Evolutionary conservation across 441 rosid species (phyloP).

Genomic region (Biscutella laevigata): DNA sequence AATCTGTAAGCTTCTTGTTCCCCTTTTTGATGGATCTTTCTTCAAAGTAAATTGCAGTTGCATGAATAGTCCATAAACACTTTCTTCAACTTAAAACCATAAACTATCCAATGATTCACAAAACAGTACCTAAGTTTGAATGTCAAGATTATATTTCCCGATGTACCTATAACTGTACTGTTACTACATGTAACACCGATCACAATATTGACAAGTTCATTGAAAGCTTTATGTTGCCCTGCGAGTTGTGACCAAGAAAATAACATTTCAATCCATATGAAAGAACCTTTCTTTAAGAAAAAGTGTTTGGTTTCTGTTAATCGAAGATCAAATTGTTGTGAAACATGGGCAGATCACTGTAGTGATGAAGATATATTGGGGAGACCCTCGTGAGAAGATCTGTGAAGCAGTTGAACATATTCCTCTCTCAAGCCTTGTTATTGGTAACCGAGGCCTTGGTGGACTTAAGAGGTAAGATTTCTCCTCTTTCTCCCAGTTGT

Average conservation of each 20-base stretch:
- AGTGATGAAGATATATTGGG: constrained; percentile 76
- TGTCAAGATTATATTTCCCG: not conserved
- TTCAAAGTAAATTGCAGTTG: not conserved
- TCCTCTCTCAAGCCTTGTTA: constrained; percentile 65
- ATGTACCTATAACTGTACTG: not conserved
- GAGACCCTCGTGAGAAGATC: constrained; percentile 85
- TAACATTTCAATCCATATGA: not conserved
- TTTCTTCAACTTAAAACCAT: not conserved
- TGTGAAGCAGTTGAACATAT: constrained; percentile 70
- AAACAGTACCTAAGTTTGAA: not conserved
- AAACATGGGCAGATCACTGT: constrained; percentile 43
- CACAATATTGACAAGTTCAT: not conserved
- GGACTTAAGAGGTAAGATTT: constrained; percentile 54
- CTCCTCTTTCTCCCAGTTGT: not conserved
- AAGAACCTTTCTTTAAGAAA: not conserved
- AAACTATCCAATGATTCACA: not conserved
- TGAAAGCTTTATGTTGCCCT: not conserved
- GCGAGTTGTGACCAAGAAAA: not conserved
- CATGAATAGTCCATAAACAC: not conserved
- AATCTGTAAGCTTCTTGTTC: constrained; percentile 33
- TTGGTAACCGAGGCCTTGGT: constrained; percentile 92
- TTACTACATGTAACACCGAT: not conserved
- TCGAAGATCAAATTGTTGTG: not conserved
- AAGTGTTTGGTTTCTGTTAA: not conserved
- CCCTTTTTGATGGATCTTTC: not conserved